Evolutionary conservation across 768 basidiomycete genomes (phyloP).

Genomic region (Pisolithus sp.): DNA sequence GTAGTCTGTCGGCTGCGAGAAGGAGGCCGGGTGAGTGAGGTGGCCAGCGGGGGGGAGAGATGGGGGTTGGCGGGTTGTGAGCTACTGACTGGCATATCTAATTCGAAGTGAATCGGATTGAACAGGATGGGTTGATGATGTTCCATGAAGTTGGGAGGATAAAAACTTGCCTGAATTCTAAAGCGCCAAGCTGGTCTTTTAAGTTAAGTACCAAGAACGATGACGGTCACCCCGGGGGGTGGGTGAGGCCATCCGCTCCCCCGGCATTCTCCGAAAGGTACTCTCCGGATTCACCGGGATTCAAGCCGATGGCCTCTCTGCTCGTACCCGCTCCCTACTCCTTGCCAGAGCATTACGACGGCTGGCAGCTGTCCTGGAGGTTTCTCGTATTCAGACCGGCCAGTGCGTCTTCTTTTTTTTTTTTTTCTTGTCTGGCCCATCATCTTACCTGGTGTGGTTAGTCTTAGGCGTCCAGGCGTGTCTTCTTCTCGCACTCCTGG

Average conservation of each 20-base stretch:
- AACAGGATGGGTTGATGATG: conserved; percentile 13
- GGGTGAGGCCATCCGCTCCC: background rate
- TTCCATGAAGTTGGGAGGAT: conserved; percentile 15
- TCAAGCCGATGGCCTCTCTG: conserved; percentile 5
- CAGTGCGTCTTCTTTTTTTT: conserved; percentile 34
- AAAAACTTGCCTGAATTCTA: conserved; percentile 3
- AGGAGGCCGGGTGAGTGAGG: background rate
- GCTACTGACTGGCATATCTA: conserved; percentile 27
- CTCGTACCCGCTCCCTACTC: conserved; percentile 56
- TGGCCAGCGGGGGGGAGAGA: no score
- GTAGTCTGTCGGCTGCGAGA: conserved; percentile 48
- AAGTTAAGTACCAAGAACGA: no score
- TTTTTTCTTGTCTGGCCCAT: background rate
- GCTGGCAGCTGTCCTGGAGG: conserved; percentile 68
- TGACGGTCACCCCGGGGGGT: no score
- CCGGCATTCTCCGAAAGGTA: background rate
- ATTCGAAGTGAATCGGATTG: conserved; percentile 14
- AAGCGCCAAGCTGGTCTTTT: background rate
- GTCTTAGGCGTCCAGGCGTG: conserved; percentile 63
- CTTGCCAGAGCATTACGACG: conserved; percentile 58
- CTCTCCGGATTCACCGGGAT: background rate
- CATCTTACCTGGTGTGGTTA: conserved; percentile 14
- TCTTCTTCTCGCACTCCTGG: conserved; percentile 45
- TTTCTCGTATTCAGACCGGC: conserved; percentile 78
- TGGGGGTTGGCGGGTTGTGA: background rate